Base-by-base conservation (phyloP, 768 basidiomycete genomes). In the Boletellus sp. region DNA sequence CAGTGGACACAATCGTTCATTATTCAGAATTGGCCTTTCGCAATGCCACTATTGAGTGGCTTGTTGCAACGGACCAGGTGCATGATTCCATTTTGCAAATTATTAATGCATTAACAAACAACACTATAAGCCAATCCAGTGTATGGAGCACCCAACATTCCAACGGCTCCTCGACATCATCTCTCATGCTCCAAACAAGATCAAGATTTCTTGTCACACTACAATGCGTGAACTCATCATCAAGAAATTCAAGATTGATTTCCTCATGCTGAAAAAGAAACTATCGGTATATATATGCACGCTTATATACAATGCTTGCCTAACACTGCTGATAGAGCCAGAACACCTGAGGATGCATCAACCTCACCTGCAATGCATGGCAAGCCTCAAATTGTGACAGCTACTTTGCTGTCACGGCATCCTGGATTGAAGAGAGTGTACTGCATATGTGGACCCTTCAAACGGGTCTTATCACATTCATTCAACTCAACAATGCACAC, bases 371-470 rank as follows among this genome's bases (percentile, higher is more conserved):
- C 47, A 68, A 77, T 48, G 68, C 62, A 1, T 75, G 73, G 74
- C 70, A 72, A 41, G 75, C 74, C 0, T 52, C 42, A 8, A 74
- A 74, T 48, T 52, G 43, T 0, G 67, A 74, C 43, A 58, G 58
- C 0, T 75, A 75, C 53, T 72, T 74, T 49, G 69, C 69, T 1
- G 65, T 75, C 8, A 75, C n/a, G n/a, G n/a, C n/a, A n/a, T n/a
- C n/a, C n/a, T n/a, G n/a, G n/a, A n/a, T n/a, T n/a, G n/a, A n/a
- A 52, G 36, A 53, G 12, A 20, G 50, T 10, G 0, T 2, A 4
- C 49, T 40, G 0, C 22, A 42, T 6, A n/a, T 49, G 12, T 75
- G 70, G 70, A 48, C 48, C 20, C 55, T 70, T 10, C 42, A 71
- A 17, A 50, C 32, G 7, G 63, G 68, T 0, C 57, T 77, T 2